phyloP scores from a whole-genome alignment of 2,329 filamentous ascomycete genomes.

The Thielaviopsis musarum region DNA sequence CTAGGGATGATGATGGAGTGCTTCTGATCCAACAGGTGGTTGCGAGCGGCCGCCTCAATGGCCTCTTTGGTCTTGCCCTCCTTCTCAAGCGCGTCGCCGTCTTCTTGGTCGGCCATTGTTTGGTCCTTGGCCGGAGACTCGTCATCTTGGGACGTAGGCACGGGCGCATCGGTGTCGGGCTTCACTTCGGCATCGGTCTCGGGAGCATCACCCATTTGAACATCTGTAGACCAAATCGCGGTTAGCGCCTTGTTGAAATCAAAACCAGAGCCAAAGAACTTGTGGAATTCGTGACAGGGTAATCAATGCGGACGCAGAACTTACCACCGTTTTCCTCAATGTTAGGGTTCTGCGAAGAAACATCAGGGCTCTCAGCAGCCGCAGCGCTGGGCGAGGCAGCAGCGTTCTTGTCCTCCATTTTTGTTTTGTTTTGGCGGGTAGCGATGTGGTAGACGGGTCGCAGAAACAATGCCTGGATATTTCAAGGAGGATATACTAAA shows the following conservation, averaged over 20 bases:
- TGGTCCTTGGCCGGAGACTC: constrained; percentile 27
- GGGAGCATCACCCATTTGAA: constrained; percentile 42
- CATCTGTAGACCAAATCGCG: constrained; percentile 27
- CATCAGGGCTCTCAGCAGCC: neutral
- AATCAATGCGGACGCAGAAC: neutral
- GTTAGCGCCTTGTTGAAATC: neutral
- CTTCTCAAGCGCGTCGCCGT: constrained; percentile 33
- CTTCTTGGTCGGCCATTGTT: constrained; percentile 31
- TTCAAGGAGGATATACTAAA: neutral
- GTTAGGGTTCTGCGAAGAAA: neutral
- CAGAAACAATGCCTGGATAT: neutral
- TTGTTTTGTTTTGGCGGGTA: neutral
- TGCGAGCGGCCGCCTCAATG: constrained; percentile 71
- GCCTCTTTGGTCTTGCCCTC: constrained; percentile 61
- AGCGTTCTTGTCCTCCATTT: constrained; percentile 8
- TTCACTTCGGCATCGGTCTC: constrained; percentile 34
- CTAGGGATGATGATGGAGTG: constrained; percentile 93
- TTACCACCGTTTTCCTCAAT: constrained; percentile 11
- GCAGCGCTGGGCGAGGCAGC: neutral
- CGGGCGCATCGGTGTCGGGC: constrained; percentile 43
- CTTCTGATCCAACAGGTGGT: constrained; percentile 83
- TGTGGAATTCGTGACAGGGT: neutral
- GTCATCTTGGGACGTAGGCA: constrained; percentile 49
- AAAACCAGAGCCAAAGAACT: neutral
- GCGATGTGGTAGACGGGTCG: neutral